Conservation (phyloP, 768 basidiomycete species). For the Kwoniella pini region DNA sequence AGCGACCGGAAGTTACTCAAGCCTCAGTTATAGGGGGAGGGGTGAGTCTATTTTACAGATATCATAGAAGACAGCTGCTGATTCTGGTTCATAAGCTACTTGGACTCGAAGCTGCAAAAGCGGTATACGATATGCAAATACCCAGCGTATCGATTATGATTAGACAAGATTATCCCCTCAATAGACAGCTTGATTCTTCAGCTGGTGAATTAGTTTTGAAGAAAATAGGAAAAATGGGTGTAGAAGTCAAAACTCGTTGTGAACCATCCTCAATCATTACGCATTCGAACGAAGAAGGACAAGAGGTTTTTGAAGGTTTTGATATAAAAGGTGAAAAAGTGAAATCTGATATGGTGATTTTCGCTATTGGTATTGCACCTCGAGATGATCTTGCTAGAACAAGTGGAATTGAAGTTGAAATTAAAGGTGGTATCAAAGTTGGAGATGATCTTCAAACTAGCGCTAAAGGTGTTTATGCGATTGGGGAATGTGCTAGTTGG, state of each 20-base stretch:
- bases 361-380: slow-evolving; percentile 70
- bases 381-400: slow-evolving; percentile 67
- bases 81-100: slow-evolving; percentile 55
- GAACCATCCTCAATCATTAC: slow-evolving; percentile 55
- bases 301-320: slow-evolving; percentile 59
- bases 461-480: slow-evolving; percentile 65
- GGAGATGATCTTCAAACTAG: slow-evolving; percentile 64
- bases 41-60: neutral
- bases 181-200: slow-evolving; percentile 63
- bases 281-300: slow-evolving; percentile 45
- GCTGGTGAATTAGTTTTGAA: slow-evolving; percentile 66
- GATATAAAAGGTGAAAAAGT: slow-evolving; percentile 58
- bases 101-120: slow-evolving; percentile 74
- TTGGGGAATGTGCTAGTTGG: slow-evolving; percentile 77
- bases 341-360: slow-evolving; percentile 64
- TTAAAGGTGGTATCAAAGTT: slow-evolving; percentile 64
- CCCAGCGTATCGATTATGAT: slow-evolving; percentile 62
- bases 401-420: slow-evolving; percentile 61
- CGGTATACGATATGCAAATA: slow-evolving; percentile 64
- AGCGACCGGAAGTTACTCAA: slow-evolving; percentile 57
- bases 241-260: slow-evolving; percentile 60
- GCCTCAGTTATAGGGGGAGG: slow-evolving; percentile 70
- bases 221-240: slow-evolving; percentile 65
- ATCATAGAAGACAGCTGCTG: neutral
- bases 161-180: slow-evolving; percentile 61